Base-by-base conservation (phyloP, 2,329 filamentous ascomycete species). In the Cryphonectria japonica region DNA sequence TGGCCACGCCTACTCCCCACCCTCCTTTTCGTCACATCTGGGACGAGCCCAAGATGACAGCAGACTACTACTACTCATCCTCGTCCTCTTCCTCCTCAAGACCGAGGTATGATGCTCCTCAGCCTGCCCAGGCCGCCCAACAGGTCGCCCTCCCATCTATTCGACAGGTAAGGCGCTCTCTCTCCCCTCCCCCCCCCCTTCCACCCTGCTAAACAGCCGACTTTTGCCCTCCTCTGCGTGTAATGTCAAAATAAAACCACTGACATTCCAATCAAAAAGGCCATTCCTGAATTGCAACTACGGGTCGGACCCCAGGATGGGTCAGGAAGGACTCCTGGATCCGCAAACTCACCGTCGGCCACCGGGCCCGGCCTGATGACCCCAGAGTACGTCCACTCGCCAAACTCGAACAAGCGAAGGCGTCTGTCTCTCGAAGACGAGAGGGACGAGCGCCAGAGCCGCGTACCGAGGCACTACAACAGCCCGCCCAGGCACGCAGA, bases 321-420 rank as follows among this genome's bases (percentile, higher is more conserved):
- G 50, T 72, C 73, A 50, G 69, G 75, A 64, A 81, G 79, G 73
- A 77, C 79, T 59, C 74, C 78, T 8, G 76, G 79, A 26, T 77
- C 80, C 62, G 76, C 78, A 32, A 78, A 78, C 16, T 82, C 82
- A 26, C 79, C 83, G 59, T 76, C 76, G 9, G 77, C 77, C 19
- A 75, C 78, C 34, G 76, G 74, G 37, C 74, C 74, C 68, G 78
- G 76, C 65, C 74, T 76, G 68, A 73, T 78, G 71, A 81, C 81
- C 57, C 82, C 85, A 13, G 83, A 86, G 69, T 88, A 88, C 74
- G 76, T 84, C 16, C 81, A 86, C 77, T 87, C 86, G 41, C 82
- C 86, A 37, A 82, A 76, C 72, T 77, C 78, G n/a, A 81, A 78
- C 76, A 88, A 87, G 79, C 82, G 85, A 72, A 83, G 83, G 74